Percentiles rank a stretch among this genome's conserved stretches.
Evolutionary conservation across 2,329 filamentous ascomycete genomes (phyloP).

Genomic region (Acrocalymma vagum): DNA sequence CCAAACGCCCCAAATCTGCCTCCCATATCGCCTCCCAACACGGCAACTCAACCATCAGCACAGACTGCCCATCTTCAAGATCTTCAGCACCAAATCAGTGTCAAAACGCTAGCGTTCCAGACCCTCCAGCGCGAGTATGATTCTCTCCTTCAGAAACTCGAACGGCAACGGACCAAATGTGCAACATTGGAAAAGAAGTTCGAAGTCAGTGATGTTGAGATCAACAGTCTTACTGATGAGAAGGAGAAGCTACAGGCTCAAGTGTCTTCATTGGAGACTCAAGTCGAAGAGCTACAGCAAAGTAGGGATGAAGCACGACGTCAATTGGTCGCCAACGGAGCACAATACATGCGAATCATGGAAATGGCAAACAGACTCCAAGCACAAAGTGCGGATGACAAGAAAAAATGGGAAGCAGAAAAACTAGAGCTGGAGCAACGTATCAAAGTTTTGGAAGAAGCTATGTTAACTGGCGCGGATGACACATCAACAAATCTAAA

Average conservation of each 20-base stretch:
- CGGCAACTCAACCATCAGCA: constrained; percentile 34
- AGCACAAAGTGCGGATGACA: constrained; percentile 52
- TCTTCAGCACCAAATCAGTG: constrained; percentile 63
- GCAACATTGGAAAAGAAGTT: constrained; percentile 58
- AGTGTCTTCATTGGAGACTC: constrained; percentile 56
- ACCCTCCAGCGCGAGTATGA: constrained; percentile 65
- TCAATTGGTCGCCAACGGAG: constrained; percentile 53
- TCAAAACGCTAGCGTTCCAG: constrained; percentile 62
- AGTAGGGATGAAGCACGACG: constrained; percentile 57
- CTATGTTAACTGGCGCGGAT: constrained; percentile 33
- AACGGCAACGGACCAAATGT: constrained; percentile 59
- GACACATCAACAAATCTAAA: constrained; percentile 5
- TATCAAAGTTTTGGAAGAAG: constrained; percentile 47
- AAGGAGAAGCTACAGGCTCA: constrained; percentile 59
- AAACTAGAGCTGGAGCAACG: constrained; percentile 45
- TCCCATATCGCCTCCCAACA: constrained; percentile 33
- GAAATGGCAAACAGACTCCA: constrained; percentile 59
- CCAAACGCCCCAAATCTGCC: constrained; percentile 25
- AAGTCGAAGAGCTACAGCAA: constrained; percentile 58
- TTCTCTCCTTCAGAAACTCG: constrained; percentile 60
- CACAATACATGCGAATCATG: constrained; percentile 61
- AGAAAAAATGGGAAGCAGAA: constrained; percentile 52
- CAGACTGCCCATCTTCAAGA: constrained; percentile 55
- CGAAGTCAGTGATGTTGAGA: constrained; percentile 47
- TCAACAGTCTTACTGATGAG: constrained; percentile 61